Conservation (phyloP, 1,284 basidiomycete genomes). For the Fomitopsis palustris region DNA sequence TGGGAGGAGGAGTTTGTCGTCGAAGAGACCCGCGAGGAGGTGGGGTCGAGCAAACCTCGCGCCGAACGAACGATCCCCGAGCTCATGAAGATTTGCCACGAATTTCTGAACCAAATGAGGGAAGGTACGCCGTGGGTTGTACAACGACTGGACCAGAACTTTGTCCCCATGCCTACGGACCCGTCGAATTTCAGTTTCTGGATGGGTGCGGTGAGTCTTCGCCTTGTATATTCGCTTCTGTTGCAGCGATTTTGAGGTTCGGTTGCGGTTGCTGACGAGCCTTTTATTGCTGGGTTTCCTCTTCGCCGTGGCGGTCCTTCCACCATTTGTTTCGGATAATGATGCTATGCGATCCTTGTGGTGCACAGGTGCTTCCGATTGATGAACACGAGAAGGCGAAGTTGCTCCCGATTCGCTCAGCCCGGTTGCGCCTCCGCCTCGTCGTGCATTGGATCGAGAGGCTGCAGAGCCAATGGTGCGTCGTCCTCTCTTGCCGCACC, state of each 20-base stretch:
- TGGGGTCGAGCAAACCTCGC: slow-evolving; percentile 35
- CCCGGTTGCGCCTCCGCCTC: slow-evolving; percentile 75
- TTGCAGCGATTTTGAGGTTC: not conserved
- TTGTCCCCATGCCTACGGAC: slow-evolving; percentile 67
- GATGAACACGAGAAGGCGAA: slow-evolving; percentile 93
- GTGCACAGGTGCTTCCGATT: slow-evolving; percentile 78
- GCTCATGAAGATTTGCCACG: slow-evolving; percentile 73
- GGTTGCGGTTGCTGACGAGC: slow-evolving; percentile 2
- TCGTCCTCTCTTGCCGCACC: slow-evolving; percentile 9
- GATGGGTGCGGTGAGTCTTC: slow-evolving; percentile 68
- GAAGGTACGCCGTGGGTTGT: slow-evolving; percentile 90
- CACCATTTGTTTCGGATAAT: not conserved
- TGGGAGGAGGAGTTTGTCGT: slow-evolving; percentile 45
- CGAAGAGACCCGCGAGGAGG: slow-evolving; percentile 43
- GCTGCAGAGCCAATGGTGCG: slow-evolving; percentile 66
- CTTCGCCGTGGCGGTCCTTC: not conserved
- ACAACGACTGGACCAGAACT: slow-evolving; percentile 76
- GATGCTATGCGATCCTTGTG: not conserved
- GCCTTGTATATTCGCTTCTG: not conserved
- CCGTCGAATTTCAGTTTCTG: slow-evolving; percentile 80
- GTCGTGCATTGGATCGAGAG: slow-evolving; percentile 94
- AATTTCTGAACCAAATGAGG: slow-evolving; percentile 78
- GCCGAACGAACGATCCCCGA: slow-evolving; percentile 45
- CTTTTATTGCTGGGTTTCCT: not conserved
- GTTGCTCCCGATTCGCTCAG: slow-evolving; percentile 84